Conservation (phyloP, 139 green algal genomes). For the Chlorella ohadii region DNA sequence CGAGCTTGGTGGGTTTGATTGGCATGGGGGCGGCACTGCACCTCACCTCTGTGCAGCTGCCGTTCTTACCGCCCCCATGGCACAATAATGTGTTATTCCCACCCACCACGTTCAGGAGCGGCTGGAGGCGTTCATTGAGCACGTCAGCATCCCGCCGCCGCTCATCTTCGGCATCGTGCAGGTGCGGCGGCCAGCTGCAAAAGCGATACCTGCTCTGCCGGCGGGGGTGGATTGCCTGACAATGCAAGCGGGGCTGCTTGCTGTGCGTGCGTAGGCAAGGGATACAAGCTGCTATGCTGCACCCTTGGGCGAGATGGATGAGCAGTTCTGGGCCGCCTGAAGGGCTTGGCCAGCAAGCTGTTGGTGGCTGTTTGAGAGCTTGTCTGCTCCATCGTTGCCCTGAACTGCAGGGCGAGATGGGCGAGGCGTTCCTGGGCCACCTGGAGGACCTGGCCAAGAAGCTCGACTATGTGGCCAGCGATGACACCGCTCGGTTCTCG, state of each 20-base stretch:
- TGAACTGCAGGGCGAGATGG: slow-evolving; percentile 64
- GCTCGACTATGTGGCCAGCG: slow-evolving; percentile 72
- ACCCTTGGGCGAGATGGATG: slow-evolving; percentile 76
- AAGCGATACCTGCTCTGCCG: too few species aligned
- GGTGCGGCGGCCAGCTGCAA: background rate
- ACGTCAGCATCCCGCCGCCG: slow-evolving; percentile 80
- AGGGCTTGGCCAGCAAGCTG: slow-evolving; percentile 80
- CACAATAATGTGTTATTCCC: background rate
- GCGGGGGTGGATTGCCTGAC: too few species aligned
- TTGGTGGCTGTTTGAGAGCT: too few species aligned
- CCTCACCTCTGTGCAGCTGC: too few species aligned
- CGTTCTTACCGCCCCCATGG: too few species aligned
- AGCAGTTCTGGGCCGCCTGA: slow-evolving; percentile 79
- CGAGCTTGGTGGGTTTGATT: too few species aligned
- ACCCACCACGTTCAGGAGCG: slow-evolving; percentile 23
- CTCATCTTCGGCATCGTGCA: slow-evolving; percentile 89
- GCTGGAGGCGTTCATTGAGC: slow-evolving; percentile 88
- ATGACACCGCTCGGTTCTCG: slow-evolving; percentile 40
- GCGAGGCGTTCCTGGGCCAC: slow-evolving; percentile 81
- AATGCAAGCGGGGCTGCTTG: too few species aligned
- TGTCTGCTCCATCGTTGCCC: too few species aligned
- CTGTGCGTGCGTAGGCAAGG: too few species aligned
- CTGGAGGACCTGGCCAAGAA: slow-evolving; percentile 80
- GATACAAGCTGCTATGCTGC: too few species aligned
- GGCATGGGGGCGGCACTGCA: too few species aligned